Evolutionary conservation across 129 eudicot genomes (phyloP).

Genomic region (Arctium minus): DNA sequence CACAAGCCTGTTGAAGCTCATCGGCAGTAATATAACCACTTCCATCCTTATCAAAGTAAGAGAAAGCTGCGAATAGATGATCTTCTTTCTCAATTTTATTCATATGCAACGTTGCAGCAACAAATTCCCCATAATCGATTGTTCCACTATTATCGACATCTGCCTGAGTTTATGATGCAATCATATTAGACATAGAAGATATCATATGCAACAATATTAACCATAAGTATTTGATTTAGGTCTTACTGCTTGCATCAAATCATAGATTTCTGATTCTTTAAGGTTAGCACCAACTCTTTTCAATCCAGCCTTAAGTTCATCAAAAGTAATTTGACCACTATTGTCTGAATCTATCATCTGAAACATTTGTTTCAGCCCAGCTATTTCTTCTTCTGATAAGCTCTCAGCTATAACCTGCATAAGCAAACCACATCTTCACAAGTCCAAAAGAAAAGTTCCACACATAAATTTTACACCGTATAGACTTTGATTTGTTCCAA

Average conservation of each 20-base stretch:
- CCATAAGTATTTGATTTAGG: neutral
- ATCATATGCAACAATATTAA: neutral
- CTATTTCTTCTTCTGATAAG: constrained; percentile 70
- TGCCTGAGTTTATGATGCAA: constrained; percentile 35
- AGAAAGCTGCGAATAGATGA: constrained; percentile 48
- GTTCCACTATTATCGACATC: constrained; percentile 67
- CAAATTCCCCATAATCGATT: constrained; percentile 61
- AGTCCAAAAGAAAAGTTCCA: neutral
- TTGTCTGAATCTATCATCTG: constrained; percentile 67
- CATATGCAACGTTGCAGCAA: constrained; percentile 71
- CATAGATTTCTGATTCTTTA: constrained; percentile 66
- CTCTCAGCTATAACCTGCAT: constrained; percentile 62
- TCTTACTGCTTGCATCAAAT: constrained; percentile 73
- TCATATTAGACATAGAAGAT: neutral
- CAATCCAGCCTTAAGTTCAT: constrained; percentile 60
- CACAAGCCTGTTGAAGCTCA: constrained; percentile 72
- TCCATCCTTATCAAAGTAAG: constrained; percentile 60
- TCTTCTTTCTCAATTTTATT: constrained; percentile 61
- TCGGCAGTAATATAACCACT: constrained; percentile 66
- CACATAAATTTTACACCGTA: too few species aligned
- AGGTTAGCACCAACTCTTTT: constrained; percentile 64
- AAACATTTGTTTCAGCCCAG: constrained; percentile 68
- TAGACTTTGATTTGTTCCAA: too few species aligned
- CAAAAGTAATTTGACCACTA: constrained; percentile 65
- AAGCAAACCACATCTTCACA: neutral